phyloP scores from a whole-genome alignment of 1,284 basidiomycete species.

The Ceratobasidium sp. region DNA sequence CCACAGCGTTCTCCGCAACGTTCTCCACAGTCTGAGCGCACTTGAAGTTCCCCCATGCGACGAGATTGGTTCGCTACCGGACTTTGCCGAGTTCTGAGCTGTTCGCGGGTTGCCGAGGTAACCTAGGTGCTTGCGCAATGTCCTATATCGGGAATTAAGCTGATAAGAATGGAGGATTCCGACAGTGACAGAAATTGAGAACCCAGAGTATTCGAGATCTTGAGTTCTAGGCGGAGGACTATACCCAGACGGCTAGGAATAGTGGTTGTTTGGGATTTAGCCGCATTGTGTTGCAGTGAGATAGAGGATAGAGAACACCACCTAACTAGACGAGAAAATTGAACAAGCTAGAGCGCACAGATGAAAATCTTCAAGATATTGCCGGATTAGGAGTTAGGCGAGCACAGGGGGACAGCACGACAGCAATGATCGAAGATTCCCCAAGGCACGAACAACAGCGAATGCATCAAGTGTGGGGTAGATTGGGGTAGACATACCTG shows the following conservation, averaged over 20 bases:
- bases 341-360: constrained; percentile 22
- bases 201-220: constrained; percentile 14
- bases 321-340: not conserved
- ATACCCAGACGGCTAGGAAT: constrained; percentile 1
- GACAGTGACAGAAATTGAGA: constrained; percentile 17
- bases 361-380: constrained; percentile 11
- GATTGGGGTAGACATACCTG: not conserved
- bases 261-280: not conserved
- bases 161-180: constrained; percentile 18
- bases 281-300: not conserved
- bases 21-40: constrained; percentile 10
- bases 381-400: not conserved
- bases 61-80: constrained; percentile 7
- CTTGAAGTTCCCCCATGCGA: constrained; percentile 25
- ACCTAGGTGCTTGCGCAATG: constrained; percentile 2
- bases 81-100: constrained; percentile 4
- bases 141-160: constrained; percentile 12
- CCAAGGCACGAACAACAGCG: constrained; percentile 29
- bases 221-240: constrained; percentile 7
- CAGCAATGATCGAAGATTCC: constrained; percentile 34
- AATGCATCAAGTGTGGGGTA: constrained; percentile 18
- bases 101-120: constrained; percentile 35
- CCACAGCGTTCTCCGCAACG: too few species aligned
- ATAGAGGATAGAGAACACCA: not conserved
- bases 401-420: constrained; percentile 1